Evolutionary conservation across 805 yeast species (phyloP).

Genomic region (Lipomyces yamanashiensis): DNA sequence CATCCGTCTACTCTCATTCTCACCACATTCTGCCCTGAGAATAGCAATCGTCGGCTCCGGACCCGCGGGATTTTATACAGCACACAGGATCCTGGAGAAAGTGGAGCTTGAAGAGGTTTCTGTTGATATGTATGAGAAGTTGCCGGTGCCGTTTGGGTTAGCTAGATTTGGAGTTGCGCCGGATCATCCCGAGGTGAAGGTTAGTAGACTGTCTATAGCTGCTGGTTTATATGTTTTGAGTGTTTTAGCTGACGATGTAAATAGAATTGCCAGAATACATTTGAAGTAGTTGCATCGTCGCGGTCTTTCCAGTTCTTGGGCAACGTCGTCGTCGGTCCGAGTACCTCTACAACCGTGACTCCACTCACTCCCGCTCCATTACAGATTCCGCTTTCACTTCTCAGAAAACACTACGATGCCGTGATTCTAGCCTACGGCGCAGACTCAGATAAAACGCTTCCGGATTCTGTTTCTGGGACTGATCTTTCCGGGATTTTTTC

Average conservation of each 20-base stretch:
- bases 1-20: not conserved
- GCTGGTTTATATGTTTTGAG: not conserved
- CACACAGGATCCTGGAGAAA: slow-evolving; percentile 67
- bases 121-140: slow-evolving; percentile 78
- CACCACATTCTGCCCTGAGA: slow-evolving; percentile 4
- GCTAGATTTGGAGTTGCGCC: slow-evolving; percentile 98
- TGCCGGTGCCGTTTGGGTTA: slow-evolving; percentile 90
- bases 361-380: slow-evolving; percentile 26
- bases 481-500: slow-evolving; percentile 66
- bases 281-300: slow-evolving; percentile 55
- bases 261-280: slow-evolving; percentile 62
- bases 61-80: slow-evolving; percentile 94
- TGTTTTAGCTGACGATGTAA: not conserved
- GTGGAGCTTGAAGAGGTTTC: slow-evolving; percentile 46
- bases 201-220: slow-evolving; percentile 1
- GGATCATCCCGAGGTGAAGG: slow-evolving; percentile 94
- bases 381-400: slow-evolving; percentile 57
- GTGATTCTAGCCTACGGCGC: slow-evolving; percentile 84
- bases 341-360: not conserved
- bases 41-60: slow-evolving; percentile 93
- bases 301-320: slow-evolving; percentile 66
- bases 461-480: slow-evolving; percentile 61
- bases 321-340: slow-evolving; percentile 65
- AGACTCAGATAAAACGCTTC: slow-evolving; percentile 55
- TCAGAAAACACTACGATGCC: slow-evolving; percentile 66